These are phyloP conservation scores for Myotisia sp. DNA, from an alignment of 2,329 filamentous ascomycete species.

Conservation along the genomic window DNA sequence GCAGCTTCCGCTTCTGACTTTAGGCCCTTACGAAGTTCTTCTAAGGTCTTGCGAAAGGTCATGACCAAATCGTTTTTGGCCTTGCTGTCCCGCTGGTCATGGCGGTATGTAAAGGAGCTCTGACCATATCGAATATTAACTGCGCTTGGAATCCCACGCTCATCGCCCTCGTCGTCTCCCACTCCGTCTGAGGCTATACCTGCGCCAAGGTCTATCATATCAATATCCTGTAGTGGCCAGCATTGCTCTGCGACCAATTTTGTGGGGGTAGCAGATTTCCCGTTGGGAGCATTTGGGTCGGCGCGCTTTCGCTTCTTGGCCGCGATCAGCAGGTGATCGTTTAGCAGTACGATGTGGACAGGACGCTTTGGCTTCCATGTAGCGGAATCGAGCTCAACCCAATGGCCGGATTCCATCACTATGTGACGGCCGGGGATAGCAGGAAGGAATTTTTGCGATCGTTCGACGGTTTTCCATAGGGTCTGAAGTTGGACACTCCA, in stretches of 20 bases:
- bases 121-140: conserved; percentile 81
- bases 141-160: conserved; percentile 59
- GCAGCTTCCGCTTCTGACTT: conserved; percentile 78
- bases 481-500: conserved; percentile 58
- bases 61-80: conserved; percentile 72
- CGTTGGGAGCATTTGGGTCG: conserved; percentile 42
- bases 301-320: conserved; percentile 83
- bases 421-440: conserved; percentile 85
- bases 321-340: conserved; percentile 85
- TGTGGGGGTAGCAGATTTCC: conserved; percentile 36
- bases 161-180: conserved; percentile 30
- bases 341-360: conserved; percentile 83
- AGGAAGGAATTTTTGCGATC: conserved; percentile 90
- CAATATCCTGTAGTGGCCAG: conserved; percentile 84
- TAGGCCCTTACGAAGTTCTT: conserved; percentile 73
- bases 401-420: conserved; percentile 77
- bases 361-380: conserved; percentile 87
- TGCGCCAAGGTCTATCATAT: conserved; percentile 71
- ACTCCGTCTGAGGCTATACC: conserved; percentile 27
- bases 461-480: conserved; percentile 93
- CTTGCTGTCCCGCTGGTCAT: conserved; percentile 61
- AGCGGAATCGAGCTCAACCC: conserved; percentile 93
- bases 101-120: conserved; percentile 89
- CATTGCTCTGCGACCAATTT: conserved; percentile 89
- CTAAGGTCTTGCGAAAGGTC: conserved; percentile 82